phyloP scores from a whole-genome alignment of 805 yeast species.

The Lipomyces yamanashiensis region DNA sequence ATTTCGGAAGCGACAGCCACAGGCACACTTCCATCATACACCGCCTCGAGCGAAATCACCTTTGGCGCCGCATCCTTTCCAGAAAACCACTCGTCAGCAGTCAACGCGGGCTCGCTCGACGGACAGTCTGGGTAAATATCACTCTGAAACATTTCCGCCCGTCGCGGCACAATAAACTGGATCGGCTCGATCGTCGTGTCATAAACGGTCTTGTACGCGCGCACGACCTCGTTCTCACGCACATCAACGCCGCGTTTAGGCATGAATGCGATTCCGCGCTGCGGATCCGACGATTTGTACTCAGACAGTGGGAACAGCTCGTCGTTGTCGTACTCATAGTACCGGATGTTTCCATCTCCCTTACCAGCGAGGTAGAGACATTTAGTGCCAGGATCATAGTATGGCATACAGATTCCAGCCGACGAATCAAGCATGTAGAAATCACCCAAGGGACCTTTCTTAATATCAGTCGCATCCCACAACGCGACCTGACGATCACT shows the following conservation, averaged over 20 bases:
- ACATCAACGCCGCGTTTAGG: slow-evolving; percentile 83
- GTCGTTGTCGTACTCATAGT: slow-evolving; percentile 81
- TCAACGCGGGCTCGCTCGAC: slow-evolving; percentile 73
- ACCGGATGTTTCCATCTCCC: slow-evolving; percentile 90
- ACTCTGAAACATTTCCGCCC: slow-evolving; percentile 86
- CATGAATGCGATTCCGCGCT: slow-evolving; percentile 90
- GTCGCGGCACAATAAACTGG: slow-evolving; percentile 91
- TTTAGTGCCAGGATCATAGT: slow-evolving; percentile 78
- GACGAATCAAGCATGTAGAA: slow-evolving; percentile 85
- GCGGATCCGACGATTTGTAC: slow-evolving; percentile 86
- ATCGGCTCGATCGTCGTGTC: slow-evolving; percentile 87
- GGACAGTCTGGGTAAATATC: slow-evolving; percentile 94
- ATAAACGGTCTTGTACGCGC: slow-evolving; percentile 82
- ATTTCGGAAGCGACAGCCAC: slow-evolving; percentile 24
- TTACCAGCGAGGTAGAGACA: slow-evolving; percentile 91
- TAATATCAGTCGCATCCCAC: slow-evolving; percentile 82
- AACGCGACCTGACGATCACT: slow-evolving; percentile 95
- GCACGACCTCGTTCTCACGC: slow-evolving; percentile 81
- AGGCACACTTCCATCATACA: slow-evolving; percentile 49
- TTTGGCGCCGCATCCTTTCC: slow-evolving; percentile 85
- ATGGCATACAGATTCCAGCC: slow-evolving; percentile 92
- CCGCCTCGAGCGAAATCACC: slow-evolving; percentile 70
- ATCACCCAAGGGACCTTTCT: slow-evolving; percentile 85
- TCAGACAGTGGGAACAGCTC: slow-evolving; percentile 84
- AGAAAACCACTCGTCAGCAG: slow-evolving; percentile 75